Base-by-base conservation (phyloP, 116 monocot species). In the Trichopus zeylanicus region DNA sequence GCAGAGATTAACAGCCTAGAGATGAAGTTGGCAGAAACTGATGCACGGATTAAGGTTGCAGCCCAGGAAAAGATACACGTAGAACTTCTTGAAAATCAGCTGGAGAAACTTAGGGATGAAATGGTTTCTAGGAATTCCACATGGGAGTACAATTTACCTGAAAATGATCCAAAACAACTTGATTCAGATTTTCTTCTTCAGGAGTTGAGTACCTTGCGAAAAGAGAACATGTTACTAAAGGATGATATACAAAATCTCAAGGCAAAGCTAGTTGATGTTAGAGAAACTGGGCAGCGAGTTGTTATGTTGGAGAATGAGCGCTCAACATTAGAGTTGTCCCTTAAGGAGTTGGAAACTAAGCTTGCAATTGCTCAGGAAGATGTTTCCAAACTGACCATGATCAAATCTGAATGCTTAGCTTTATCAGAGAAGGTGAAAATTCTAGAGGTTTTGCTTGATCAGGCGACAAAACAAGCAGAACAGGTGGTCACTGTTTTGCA, bases 1-100 rank as follows among this genome's bases (percentile, higher is more conserved):
- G 60, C 68, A 46, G 75, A 94, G 64, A 74, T 94, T n/a, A 75
- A 81, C 29, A 63, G 28, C 51, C 66, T 94, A 62, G 78, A 83
- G 72, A 71, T 69, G 61, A 89, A 79, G 54, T 56, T 94, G 61
- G 78, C 73, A 52, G 83, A 86, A 66, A 74, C 62, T 38, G 78
- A 78, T 66, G 69, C 57, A 49, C 61, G 53, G 12, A 69, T 74
- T 27, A 76, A 66, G 71, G 68, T 78, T 75, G 70, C 66, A 29
- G 66, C 61, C 11, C 74, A 78, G 65, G 78, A 78, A 46, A 76
- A 86, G 67, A 52, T 75, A 30, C 57, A 74, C 65, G 67, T 69
- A n/a, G 75, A 81, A 63, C 15, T 72, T 59, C 75, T 78, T 62
- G 81, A 79, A 73, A 35, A 46, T 46, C 78, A 86, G 34, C 69